phyloP scores from a whole-genome alignment of 176 grass and related monocot genomes.

The Musa troglodytarum region DNA sequence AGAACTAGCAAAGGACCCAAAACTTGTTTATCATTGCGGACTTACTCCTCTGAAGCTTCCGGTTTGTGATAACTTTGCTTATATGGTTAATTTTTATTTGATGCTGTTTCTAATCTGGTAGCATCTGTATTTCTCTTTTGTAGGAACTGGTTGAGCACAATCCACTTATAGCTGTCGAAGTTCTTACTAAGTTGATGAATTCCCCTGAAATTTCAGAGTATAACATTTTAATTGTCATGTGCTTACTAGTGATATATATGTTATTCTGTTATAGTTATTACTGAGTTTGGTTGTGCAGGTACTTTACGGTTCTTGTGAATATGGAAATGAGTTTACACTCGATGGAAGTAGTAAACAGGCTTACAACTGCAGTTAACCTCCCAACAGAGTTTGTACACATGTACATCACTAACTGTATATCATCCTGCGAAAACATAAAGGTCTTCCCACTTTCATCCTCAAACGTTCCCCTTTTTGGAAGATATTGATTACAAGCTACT shows the following conservation, averaged over 20 bases:
- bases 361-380: conserved; percentile 72
- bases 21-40: conserved; percentile 85
- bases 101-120: conserved; percentile 9
- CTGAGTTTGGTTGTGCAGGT: conserved; percentile 36
- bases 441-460: conserved; percentile 30
- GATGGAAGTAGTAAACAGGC: conserved; percentile 98
- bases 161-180: conserved; percentile 64
- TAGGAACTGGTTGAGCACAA: conserved; percentile 97
- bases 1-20: conserved; percentile 67
- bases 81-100: conserved; percentile 19
- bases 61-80: conserved; percentile 29
- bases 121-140: conserved; percentile 18
- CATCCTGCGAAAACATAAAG: conserved; percentile 79
- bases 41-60: conserved; percentile 78
- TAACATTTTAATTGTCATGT: conserved; percentile 7
- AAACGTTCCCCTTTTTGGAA: background rate
- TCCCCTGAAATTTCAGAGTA: conserved; percentile 80
- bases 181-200: conserved; percentile 84
- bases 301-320: conserved; percentile 74
- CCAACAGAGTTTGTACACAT: conserved; percentile 82
- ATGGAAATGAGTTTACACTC: conserved; percentile 99
- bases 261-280: conserved; percentile 3
- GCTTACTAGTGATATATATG: conserved; percentile 2
- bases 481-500: background rate
- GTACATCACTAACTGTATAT: conserved; percentile 96